Evolutionary conservation across 2,329 filamentous ascomycete species (phyloP).

Genomic region (Myriosclerotinia duriaeana): DNA sequence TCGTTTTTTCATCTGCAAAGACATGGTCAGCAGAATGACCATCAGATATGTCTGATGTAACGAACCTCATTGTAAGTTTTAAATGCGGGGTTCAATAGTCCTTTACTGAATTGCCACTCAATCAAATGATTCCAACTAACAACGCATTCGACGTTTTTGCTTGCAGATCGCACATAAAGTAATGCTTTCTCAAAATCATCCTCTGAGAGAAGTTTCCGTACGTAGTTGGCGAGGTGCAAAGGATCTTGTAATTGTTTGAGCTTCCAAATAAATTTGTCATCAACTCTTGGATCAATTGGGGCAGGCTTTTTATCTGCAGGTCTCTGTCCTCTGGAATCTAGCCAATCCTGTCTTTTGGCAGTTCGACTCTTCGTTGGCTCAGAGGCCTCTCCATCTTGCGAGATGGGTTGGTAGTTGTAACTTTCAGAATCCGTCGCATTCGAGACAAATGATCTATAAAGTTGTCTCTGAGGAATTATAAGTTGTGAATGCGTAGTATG

Average conservation of each 20-base stretch:
- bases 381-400: background rate
- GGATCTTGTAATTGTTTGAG: constrained; percentile 55
- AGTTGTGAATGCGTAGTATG: constrained; percentile 22
- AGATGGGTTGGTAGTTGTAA: constrained; percentile 7
- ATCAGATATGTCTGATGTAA: background rate
- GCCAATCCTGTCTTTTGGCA: constrained; percentile 29
- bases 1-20: constrained; percentile 84
- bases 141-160: constrained; percentile 59
- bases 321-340: constrained; percentile 32
- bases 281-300: constrained; percentile 3
- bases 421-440: constrained; percentile 12
- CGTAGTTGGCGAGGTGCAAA: constrained; percentile 67
- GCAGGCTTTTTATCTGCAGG: constrained; percentile 24
- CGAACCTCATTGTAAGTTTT: constrained; percentile 85
- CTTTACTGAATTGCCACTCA: constrained; percentile 63
- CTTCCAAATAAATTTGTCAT: constrained; percentile 30
- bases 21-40: background rate
- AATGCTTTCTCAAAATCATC: constrained; percentile 66
- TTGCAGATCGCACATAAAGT: constrained; percentile 67
- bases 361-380: constrained; percentile 9
- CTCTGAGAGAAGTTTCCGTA: constrained; percentile 59
- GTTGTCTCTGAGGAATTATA: constrained; percentile 7
- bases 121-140: constrained; percentile 91
- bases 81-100: constrained; percentile 62
- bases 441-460: constrained; percentile 11